Evolutionary conservation across 768 basidiomycete species (phyloP).

Genomic region (Coprinopsis strossmayeri): DNA sequence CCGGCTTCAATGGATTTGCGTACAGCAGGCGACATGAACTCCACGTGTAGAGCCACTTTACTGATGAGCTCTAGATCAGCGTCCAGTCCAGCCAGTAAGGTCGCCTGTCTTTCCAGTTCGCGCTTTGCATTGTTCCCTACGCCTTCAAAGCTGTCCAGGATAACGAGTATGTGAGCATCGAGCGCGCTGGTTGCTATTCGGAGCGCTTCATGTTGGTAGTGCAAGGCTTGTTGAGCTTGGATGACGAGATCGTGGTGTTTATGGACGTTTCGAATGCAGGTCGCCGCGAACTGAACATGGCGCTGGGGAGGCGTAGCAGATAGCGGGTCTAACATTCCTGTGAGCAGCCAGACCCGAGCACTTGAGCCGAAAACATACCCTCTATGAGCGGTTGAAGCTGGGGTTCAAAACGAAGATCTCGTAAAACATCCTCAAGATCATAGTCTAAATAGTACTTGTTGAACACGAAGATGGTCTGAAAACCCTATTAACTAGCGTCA

Average conservation of each 20-base stretch:
- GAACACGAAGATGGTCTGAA: conserved; percentile 70
- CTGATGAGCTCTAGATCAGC: conserved; percentile 68
- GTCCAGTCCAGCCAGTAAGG: conserved; percentile 56
- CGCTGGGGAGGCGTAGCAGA: conserved; percentile 69
- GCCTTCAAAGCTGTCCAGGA: conserved; percentile 63
- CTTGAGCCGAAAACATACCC: conserved; percentile 32
- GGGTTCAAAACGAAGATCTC: conserved; percentile 54
- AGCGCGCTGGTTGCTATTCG: conserved; percentile 68
- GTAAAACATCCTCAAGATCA: conserved; percentile 58
- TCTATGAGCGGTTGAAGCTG: conserved; percentile 66
- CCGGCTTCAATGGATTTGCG: conserved; percentile 69
- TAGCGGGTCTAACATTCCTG: conserved; percentile 39
- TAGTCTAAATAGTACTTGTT: conserved; percentile 76
- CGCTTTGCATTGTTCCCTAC: conserved; percentile 47
- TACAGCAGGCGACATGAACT: conserved; percentile 65
- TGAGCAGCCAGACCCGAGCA: conserved; percentile 2
- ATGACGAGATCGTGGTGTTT: conserved; percentile 58
- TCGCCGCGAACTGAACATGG: conserved; percentile 57
- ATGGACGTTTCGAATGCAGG: conserved; percentile 59
- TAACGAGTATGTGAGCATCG: conserved; percentile 65
- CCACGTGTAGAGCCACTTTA: conserved; percentile 61
- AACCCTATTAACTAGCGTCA: not conserved
- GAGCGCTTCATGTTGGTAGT: conserved; percentile 62
- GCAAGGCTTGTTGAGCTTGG: conserved; percentile 44
- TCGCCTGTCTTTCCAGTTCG: conserved; percentile 63